Percentiles rank a stretch among this genome's conserved stretches.
These are phyloP conservation scores for Trichoderma harzianum DNA, from an alignment of 2,329 filamentous ascomycete genomes.

Conservation along the genomic window DNA sequence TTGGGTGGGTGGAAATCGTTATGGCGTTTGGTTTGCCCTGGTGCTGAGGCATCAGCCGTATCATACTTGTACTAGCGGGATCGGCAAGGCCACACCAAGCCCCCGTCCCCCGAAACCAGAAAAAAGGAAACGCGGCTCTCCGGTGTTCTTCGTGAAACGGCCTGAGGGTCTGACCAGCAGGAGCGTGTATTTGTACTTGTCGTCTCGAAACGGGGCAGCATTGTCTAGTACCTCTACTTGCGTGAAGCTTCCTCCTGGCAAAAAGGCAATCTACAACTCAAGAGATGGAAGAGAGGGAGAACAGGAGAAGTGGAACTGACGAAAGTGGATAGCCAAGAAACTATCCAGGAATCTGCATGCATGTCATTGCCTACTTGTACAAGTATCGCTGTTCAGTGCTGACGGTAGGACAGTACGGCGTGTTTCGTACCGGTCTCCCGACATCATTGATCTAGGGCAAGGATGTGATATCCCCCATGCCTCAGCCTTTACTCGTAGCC, in stretches of 20 bases:
- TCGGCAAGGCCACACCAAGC: neutral
- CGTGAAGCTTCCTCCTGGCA: neutral
- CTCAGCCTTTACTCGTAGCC: neutral
- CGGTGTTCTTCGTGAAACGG: neutral
- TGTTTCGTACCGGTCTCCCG: neutral
- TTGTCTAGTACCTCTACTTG: neutral
- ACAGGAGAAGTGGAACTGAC: slow-evolving; percentile 5
- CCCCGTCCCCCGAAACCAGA: neutral
- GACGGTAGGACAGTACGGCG: neutral
- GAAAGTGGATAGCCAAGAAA: neutral
- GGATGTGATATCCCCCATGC: neutral
- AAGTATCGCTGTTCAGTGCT: slow-evolving; percentile 1
- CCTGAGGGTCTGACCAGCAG: neutral
- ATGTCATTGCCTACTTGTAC: slow-evolving; percentile 8
- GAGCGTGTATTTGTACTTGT: neutral
- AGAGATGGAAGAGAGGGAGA: neutral
- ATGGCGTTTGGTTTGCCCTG: neutral
- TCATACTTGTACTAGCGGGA: neutral
- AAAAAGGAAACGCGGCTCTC: neutral
- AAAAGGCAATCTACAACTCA: neutral
- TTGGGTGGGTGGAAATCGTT: neutral
- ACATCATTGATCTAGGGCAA: neutral
- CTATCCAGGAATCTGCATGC: slow-evolving; percentile 14
- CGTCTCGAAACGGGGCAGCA: neutral
- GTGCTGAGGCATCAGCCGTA: neutral